These are phyloP conservation scores for Lyophyllum decastes DNA, from an alignment of 768 basidiomycete genomes.

Conservation along the genomic window DNA sequence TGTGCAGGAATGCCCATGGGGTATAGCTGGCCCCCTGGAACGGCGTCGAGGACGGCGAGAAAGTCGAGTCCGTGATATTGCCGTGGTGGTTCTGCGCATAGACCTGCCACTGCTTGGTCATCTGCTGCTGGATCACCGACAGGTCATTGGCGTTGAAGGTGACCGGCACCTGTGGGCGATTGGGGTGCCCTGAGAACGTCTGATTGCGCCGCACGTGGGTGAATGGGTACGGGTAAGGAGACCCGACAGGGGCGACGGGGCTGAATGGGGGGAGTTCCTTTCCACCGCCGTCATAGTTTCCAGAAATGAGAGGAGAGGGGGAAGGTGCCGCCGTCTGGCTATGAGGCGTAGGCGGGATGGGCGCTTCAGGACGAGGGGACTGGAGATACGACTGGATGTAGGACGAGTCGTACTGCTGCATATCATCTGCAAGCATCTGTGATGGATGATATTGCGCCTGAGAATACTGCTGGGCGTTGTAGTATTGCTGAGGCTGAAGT, in stretches of 20 bases:
- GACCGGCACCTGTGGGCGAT: conserved; percentile 31
- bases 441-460: conserved; percentile 36
- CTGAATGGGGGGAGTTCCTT: conserved; percentile 46
- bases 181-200: conserved; percentile 34
- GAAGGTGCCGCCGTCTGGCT: conserved; percentile 74
- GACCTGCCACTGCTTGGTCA: conserved; percentile 77
- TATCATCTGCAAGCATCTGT: conserved; percentile 54
- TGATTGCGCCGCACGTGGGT: conserved; percentile 65
- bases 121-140: conserved; percentile 61
- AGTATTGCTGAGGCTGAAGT: conserved; percentile 21
- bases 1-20: conserved; percentile 74
- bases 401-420: conserved; percentile 59
- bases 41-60: conserved; percentile 76
- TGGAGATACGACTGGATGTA: conserved; percentile 63
- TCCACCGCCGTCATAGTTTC: conserved; percentile 40
- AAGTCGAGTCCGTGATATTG: conserved; percentile 67
- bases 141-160: conserved; percentile 44
- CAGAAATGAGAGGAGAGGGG: conserved; percentile 65
- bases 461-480: conserved; percentile 9
- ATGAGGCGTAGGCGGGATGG: conserved; percentile 79
- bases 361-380: conserved; percentile 68
- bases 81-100: conserved; percentile 70
- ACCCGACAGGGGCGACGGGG: conserved; percentile 61
- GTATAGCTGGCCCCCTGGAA: conserved; percentile 66
- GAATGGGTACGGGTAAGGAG: conserved; percentile 81